Evolutionary conservation across 805 yeast species (phyloP).

Genomic region (Yamadazyma kitorensis): DNA sequence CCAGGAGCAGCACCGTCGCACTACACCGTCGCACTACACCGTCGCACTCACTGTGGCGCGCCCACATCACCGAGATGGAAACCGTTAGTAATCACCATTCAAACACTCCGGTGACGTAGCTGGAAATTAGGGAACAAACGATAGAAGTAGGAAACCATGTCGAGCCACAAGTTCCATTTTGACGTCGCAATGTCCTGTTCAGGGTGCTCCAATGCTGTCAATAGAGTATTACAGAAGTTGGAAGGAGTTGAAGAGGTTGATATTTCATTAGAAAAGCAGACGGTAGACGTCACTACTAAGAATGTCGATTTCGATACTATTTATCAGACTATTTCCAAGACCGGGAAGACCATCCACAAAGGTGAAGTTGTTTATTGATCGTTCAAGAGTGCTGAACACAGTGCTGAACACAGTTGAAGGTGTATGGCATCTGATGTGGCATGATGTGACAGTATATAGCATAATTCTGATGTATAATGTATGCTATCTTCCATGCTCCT

Average conservation of each 20-base stretch:
- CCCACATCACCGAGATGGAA: too few species aligned
- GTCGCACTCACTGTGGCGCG: too few species aligned
- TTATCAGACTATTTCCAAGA: constrained; percentile 76
- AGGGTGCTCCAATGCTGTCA: constrained; percentile 86
- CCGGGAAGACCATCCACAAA: constrained; percentile 75
- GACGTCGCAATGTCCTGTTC: constrained; percentile 84
- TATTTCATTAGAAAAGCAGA: constrained; percentile 75
- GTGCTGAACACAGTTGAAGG: too few species aligned
- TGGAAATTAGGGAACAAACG: too few species aligned
- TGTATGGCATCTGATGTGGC: too few species aligned
- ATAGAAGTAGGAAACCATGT: constrained; percentile 38
- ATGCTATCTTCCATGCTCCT: constrained; percentile 3
- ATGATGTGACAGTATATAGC: too few species aligned
- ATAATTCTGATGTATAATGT: too few species aligned
- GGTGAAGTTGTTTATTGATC: constrained; percentile 14
- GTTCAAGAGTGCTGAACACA: too few species aligned
- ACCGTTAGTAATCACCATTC: not conserved
- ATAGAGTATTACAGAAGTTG: constrained; percentile 65
- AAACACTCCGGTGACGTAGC: not conserved
- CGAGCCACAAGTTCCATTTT: constrained; percentile 71
- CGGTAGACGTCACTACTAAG: constrained; percentile 68
- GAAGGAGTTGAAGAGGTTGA: constrained; percentile 74
- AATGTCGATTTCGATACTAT: constrained; percentile 70
- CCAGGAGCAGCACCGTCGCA: too few species aligned
- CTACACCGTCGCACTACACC: too few species aligned